Percentiles rank a stretch among this genome's conserved stretches.
These are phyloP conservation scores for Cryptococcus neoformans DNA, from an alignment of 1,284 basidiomycete genomes.

Conservation along the genomic window DNA sequence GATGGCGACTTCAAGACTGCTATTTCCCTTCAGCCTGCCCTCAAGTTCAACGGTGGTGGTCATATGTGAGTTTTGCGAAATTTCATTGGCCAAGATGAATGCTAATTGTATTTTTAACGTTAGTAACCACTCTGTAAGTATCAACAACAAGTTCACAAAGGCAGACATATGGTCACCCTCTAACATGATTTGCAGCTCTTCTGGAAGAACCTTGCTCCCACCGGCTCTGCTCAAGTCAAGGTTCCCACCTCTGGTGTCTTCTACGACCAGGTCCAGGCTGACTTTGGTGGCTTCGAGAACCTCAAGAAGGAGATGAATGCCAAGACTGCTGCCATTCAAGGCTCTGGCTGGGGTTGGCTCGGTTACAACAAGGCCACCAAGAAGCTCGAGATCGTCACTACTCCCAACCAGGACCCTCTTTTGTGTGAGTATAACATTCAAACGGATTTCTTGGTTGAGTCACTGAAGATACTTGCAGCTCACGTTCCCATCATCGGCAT, in stretches of 20 bases:
- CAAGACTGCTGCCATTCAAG: slow-evolving; percentile 89
- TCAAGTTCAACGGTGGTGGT: slow-evolving; percentile 92
- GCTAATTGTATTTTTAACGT: background rate
- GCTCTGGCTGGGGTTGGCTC: slow-evolving; percentile 99
- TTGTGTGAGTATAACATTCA: slow-evolving; percentile 52
- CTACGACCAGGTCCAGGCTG: slow-evolving; percentile 73
- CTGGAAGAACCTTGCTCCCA: slow-evolving; percentile 91
- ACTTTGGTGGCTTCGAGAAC: slow-evolving; percentile 77
- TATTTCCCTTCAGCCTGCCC: slow-evolving; percentile 78
- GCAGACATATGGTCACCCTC: background rate
- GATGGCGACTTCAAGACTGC: slow-evolving; percentile 65
- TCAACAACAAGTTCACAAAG: background rate
- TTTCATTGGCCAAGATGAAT: background rate
- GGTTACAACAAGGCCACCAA: slow-evolving; percentile 68
- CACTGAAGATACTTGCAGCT: slow-evolving; percentile 48
- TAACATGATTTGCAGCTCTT: slow-evolving; percentile 81
- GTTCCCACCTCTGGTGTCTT: slow-evolving; percentile 66
- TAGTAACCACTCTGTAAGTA: slow-evolving; percentile 46
- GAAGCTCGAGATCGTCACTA: slow-evolving; percentile 84
- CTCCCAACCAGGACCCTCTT: slow-evolving; percentile 95
- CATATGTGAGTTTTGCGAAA: slow-evolving; percentile 43
- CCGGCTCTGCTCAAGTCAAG: slow-evolving; percentile 59
- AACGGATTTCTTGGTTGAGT: background rate
- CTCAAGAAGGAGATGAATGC: slow-evolving; percentile 79
- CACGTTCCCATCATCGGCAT: slow-evolving; percentile 91